A percentile compares a stretch with the other conserved stretches of the same genome.
These are phyloP conservation scores for Didymella arachidicola DNA, from an alignment of 2,329 filamentous ascomycete species.

Conservation along the genomic window DNA sequence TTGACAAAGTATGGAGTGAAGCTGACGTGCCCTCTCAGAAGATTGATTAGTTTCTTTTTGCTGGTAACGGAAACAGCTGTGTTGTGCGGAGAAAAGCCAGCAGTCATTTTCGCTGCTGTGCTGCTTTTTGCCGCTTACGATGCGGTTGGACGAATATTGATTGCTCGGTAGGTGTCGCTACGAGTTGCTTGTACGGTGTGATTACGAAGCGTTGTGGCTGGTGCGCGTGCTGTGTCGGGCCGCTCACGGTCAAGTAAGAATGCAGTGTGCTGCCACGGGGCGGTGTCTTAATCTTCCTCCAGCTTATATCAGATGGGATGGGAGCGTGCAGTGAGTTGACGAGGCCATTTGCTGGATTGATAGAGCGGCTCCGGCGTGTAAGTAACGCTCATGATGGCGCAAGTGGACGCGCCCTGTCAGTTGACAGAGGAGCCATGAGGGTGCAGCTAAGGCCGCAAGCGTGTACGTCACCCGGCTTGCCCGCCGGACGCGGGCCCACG, in stretches of 20 bases:
- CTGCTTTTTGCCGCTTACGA: conserved; percentile 21
- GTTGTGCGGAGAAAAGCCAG: conserved; percentile 38
- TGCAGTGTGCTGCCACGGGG: conserved; percentile 7
- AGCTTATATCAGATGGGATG: conserved; percentile 25
- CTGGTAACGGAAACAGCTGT: conserved; percentile 40
- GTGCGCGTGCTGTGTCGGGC: conserved; percentile 12
- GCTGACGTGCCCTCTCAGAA: conserved; percentile 46
- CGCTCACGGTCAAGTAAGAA: conserved; percentile 5
- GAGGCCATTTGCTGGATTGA: conserved; percentile 6
- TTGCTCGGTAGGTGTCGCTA: conserved; percentile 24
- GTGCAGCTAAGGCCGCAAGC: conserved; percentile 13
- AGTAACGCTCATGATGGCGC: conserved; percentile 15
- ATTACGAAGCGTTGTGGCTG: conserved; percentile 18
- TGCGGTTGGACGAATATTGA: conserved; percentile 25
- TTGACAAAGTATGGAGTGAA: conserved; percentile 17
- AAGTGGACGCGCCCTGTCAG: conserved; percentile 12
- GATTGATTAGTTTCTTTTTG: conserved; percentile 47
- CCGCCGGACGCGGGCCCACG: conserved; percentile 3
- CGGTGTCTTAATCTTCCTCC: conserved; percentile 9
- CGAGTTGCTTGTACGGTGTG: conserved; percentile 11
- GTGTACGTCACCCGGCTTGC: conserved; percentile 20
- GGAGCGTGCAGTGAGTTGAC: not conserved
- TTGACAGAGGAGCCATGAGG: conserved; percentile 12
- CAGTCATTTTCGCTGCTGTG: conserved; percentile 27
- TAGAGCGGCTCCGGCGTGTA: conserved; percentile 3